Base-by-base conservation (phyloP, 352 stramenopile species). In the Labyrinthula sp. region DNA sequence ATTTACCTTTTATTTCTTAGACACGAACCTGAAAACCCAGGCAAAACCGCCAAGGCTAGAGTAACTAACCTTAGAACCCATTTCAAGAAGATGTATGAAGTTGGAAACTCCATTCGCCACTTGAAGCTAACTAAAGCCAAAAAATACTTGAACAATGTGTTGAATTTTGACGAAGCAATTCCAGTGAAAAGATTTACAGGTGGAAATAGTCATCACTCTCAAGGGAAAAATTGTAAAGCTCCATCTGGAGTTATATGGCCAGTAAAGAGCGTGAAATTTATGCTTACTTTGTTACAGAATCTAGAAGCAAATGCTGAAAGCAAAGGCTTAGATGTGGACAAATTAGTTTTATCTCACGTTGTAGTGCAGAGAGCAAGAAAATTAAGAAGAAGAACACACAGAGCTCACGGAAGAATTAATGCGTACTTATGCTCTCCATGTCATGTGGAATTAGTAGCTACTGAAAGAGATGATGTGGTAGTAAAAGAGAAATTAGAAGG, bases 81-180 rank as follows among this genome's bases (percentile, higher is more conserved):
- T 73, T 99, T 93, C 77, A 97, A 97, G 81, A 89, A 99, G 77
- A 95, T 86, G 68, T 79, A 85, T 59, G 87, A 99, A 65, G 90
- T 97, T 35, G 79, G 71, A 57, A n/a, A 24, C 35, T 75, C 80
- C 56, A 96, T 97, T 72, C 93, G 94, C 68, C 85, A 85, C 57
- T 88, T 94, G 82, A 77, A 78, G 34, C 64, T 94, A 38, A 66
- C 58, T 57, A 93, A 94, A 71, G 84, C 86, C 47, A 83, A 91
- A 63, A 68, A 70, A 60, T 94, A 90, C 68, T 69, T 96, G 27
- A 65, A 94, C 59, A 77, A 89, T 60, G 89, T 99, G 43, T 67
- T 95, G 14, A 71, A 85, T 45, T 90, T 88, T 71, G 95, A 97
- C 81, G 73, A 82, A 57, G 82, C 88, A 49, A 85, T 99, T 57